A percentile compares a stretch with the other conserved stretches of the same genome.
These are phyloP conservation scores for Lagenidium sp. DNA, from an alignment of 352 stramenopile species.

Conservation along the genomic window DNA sequence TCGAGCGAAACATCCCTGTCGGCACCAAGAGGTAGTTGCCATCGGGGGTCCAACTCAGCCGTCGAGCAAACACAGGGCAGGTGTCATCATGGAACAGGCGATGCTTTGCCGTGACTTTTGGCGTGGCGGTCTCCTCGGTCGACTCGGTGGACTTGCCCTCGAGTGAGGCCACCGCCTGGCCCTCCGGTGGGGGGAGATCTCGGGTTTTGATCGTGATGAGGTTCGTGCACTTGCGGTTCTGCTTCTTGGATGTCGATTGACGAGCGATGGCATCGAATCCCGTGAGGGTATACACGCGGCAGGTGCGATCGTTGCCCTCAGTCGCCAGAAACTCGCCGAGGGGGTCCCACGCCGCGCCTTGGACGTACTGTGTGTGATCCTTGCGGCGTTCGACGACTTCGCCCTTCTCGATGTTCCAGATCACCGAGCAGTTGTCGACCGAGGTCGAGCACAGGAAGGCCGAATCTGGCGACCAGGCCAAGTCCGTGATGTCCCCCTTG, in stretches of 20 bases:
- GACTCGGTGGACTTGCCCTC: conserved; percentile 7
- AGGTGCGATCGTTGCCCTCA: conserved; percentile 92
- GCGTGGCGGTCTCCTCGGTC: not conserved
- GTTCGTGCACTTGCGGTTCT: conserved; percentile 60
- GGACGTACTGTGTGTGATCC: conserved; percentile 95
- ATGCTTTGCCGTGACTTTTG: conserved; percentile 38
- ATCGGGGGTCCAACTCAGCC: conserved; percentile 89
- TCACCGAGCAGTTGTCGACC: conserved; percentile 88
- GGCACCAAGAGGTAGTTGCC: conserved; percentile 89
- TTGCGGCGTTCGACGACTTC: conserved; percentile 77
- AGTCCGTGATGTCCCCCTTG: conserved; percentile 88
- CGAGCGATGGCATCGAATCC: conserved; percentile 46
- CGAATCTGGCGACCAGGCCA: conserved; percentile 90
- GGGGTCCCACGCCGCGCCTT: conserved; percentile 94
- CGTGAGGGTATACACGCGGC: conserved; percentile 85
- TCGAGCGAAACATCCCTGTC: conserved; percentile 59
- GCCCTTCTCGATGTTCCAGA: conserved; percentile 80
- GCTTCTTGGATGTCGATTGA: conserved; percentile 45
- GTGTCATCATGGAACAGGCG: conserved; percentile 92
- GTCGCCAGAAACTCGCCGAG: conserved; percentile 92
- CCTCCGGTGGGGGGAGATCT: conserved; percentile 26
- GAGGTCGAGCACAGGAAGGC: conserved; percentile 87
- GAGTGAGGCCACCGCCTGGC: not conserved
- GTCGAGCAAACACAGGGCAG: conserved; percentile 91
- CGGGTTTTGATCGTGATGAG: conserved; percentile 74